These are phyloP conservation scores for Starmerella floricola DNA, from an alignment of 805 yeast genomes.

Conservation along the genomic window DNA sequence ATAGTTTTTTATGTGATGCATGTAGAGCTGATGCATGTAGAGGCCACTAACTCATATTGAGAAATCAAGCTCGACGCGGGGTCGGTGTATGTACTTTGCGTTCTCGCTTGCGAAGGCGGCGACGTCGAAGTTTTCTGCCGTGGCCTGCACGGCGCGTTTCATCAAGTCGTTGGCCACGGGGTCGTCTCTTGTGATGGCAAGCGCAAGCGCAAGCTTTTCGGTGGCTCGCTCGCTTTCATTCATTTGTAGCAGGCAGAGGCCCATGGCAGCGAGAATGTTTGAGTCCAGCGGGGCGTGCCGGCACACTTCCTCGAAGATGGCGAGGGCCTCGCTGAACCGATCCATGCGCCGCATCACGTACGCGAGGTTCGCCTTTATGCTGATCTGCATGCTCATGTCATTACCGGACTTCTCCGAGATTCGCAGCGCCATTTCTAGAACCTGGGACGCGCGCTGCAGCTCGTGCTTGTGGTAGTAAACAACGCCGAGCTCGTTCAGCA, in stretches of 20 bases:
- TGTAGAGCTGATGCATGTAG: neutral
- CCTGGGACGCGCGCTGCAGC: conserved; percentile 49
- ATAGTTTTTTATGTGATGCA: too few relatives aligned
- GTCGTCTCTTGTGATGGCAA: conserved; percentile 67
- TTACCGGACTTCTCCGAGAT: conserved; percentile 38
- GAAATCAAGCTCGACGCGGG: conserved; percentile 4
- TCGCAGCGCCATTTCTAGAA: conserved; percentile 19
- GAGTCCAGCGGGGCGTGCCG: conserved; percentile 58
- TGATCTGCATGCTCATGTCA: conserved; percentile 71
- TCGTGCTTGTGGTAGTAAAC: conserved; percentile 69
- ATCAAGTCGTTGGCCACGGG: conserved; percentile 74
- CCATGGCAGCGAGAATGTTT: conserved; percentile 71
- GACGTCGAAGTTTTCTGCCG: conserved; percentile 7
- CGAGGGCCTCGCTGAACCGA: conserved; percentile 57
- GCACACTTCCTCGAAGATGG: conserved; percentile 64
- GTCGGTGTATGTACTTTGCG: conserved; percentile 1
- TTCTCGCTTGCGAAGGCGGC: conserved; percentile 3
- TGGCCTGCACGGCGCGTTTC: conserved; percentile 43
- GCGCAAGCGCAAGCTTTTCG: conserved; percentile 63
- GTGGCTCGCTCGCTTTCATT: conserved; percentile 57
- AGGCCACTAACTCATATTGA: neutral
- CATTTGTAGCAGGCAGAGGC: conserved; percentile 62
- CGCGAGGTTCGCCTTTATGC: conserved; percentile 36
- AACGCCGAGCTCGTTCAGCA: conserved; percentile 88
- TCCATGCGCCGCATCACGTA: conserved; percentile 28